Base-by-base conservation (phyloP, 192 early-diverging fungal species). In the Chytriomyces confervae region DNA sequence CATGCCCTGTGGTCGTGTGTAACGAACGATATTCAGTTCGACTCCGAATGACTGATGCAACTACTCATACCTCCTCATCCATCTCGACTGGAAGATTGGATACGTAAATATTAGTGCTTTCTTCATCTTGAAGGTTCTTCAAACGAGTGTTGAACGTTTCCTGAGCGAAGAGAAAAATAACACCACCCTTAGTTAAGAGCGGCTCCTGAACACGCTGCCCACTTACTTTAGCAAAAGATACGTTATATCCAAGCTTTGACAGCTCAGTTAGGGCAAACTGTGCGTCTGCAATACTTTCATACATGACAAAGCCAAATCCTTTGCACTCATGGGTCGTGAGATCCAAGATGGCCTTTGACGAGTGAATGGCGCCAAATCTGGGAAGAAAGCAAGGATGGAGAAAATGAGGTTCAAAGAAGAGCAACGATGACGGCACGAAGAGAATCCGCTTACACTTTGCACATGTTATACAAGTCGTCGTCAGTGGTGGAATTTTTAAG, bases 261-360 rank as follows among this genome's bases (percentile, higher is more conserved):
- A 96, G 83, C 20, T 87, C 94, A 61, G 85, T 83, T 72, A 96
- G 93, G 24, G 94, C 94, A 11, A 69, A 36, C 29, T 84, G 73
- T 0, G 93, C 92, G 67, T 93, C 88, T 10, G 86, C 87, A 24
- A 85, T 90, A 2, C 87, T 90, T 53, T 91, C 88, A 83, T 92
- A 96, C 89, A 94, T 92, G 36, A 94, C 92, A 78, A 96, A 96
- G 9, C 95, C 95, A 82, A 93, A 96, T 5, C 94, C 94, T 81
- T 94, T 95, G 79, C 95, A 95, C 74, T 91, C 89, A 18, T 89
- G 89, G 3, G 93, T 91, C n/a, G 84, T 83, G 62, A 91, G 89
- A 81, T 95, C 90, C 65, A 96, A 85, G 48, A 96, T 95, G 20
- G 93, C 91, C 72, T 96, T 96, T 44, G 89, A 90, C 61, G 94